phyloP scores from a whole-genome alignment of 2,329 filamentous ascomycete genomes.

The Dendryphion nanum region DNA sequence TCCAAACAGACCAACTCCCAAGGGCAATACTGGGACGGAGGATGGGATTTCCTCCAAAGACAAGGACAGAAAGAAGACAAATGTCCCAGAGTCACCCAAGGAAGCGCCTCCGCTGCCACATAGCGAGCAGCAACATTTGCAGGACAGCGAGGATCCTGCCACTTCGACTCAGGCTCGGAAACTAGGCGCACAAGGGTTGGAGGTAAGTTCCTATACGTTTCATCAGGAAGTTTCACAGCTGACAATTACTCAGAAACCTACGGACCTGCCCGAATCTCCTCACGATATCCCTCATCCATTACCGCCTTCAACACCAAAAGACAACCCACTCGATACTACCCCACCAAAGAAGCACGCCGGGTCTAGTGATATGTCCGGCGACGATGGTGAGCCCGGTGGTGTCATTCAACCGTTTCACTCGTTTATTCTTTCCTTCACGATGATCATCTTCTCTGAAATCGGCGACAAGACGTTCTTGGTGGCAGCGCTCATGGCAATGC shows the following conservation, averaged over 20 bases:
- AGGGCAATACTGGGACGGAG: slow-evolving; percentile 84
- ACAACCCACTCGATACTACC: slow-evolving; percentile 51
- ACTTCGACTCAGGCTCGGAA: slow-evolving; percentile 14
- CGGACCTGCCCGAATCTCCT: slow-evolving; percentile 74
- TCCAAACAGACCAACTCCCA: slow-evolving; percentile 70
- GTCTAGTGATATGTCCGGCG: slow-evolving; percentile 22
- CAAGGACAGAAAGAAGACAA: slow-evolving; percentile 70
- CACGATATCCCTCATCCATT: slow-evolving; percentile 72
- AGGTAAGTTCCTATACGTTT: slow-evolving; percentile 20
- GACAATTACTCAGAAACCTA: slow-evolving; percentile 63
- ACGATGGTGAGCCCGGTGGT: slow-evolving; percentile 53
- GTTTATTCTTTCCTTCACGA: slow-evolving; percentile 86
- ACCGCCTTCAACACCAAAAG: slow-evolving; percentile 61
- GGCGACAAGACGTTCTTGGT: slow-evolving; percentile 99
- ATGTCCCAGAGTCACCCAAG: slow-evolving; percentile 80
- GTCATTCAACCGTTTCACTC: slow-evolving; percentile 82
- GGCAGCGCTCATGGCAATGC: slow-evolving; percentile 98
- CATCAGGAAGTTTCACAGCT: slow-evolving; percentile 5
- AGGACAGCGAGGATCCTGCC: slow-evolving; percentile 13
- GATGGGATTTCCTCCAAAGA: slow-evolving; percentile 87
- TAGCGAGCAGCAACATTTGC: slow-evolving; percentile 68
- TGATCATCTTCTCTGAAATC: slow-evolving; percentile 96
- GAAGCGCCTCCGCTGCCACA: slow-evolving; percentile 80
- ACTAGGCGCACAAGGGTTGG: slow-evolving; percentile 38
- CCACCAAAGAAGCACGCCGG: slow-evolving; percentile 23